phyloP scores from a whole-genome alignment of 805 yeast species.

The Pichia nanzhaoensis region DNA sequence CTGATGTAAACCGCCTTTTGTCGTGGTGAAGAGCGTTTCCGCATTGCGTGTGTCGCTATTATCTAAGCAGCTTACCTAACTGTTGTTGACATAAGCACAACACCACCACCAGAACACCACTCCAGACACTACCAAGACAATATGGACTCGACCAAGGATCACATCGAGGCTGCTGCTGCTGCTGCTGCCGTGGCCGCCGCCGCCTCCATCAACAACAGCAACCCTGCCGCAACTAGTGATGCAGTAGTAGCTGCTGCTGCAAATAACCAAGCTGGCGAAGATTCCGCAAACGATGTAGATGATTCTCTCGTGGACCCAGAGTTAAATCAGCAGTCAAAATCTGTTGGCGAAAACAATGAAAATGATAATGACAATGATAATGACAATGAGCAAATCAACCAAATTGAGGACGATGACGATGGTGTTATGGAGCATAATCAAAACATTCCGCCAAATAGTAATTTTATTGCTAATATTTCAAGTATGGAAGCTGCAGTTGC shows the following conservation, averaged over 20 bases:
- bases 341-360: neutral
- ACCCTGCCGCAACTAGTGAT: too few species aligned
- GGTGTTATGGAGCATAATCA: neutral
- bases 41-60: neutral
- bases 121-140: too few species aligned
- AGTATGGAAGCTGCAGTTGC: neutral
- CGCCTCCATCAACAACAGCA: constrained; percentile 25
- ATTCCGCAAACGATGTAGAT: constrained; percentile 1
- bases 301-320: constrained; percentile 8
- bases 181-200: constrained; percentile 33
- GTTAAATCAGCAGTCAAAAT: constrained; percentile 3
- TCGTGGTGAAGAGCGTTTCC: too few species aligned
- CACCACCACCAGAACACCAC: too few species aligned
- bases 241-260: constrained; percentile 3
- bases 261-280: neutral
- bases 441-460: neutral
- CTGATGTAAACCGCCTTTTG: too few species aligned
- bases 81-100: neutral
- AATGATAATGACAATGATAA: neutral
- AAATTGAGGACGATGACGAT: neutral
- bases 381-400: neutral
- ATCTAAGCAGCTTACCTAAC: neutral
- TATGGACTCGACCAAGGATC: neutral
- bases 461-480: neutral
- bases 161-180: constrained; percentile 1